These are phyloP conservation scores for Chaetomium tenue DNA, from an alignment of 495 filamentous ascomycete species.

Conservation along the genomic window DNA sequence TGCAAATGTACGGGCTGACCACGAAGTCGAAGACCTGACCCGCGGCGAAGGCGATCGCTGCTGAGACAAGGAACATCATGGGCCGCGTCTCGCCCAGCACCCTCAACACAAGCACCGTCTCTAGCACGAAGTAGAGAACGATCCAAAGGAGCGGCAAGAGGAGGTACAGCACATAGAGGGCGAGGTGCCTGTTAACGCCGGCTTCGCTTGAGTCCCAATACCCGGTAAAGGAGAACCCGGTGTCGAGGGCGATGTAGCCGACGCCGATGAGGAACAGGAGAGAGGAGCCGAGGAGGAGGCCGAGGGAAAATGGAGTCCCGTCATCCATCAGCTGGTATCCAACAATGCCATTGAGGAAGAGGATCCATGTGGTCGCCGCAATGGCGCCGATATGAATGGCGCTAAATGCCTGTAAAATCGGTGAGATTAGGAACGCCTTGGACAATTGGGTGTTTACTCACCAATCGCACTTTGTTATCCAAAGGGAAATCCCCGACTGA, in stretches of 20 bases:
- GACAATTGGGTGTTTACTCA: constrained; percentile 40
- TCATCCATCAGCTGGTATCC: constrained; percentile 94
- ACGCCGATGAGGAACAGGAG: constrained; percentile 78
- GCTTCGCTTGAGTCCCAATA: constrained; percentile 62
- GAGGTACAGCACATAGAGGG: constrained; percentile 91
- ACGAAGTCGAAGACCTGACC: constrained; percentile 96
- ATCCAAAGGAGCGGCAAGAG: constrained; percentile 87
- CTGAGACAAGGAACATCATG: constrained; percentile 76
- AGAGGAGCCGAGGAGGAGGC: constrained; percentile 68
- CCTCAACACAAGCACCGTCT: constrained; percentile 75
- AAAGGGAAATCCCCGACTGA: constrained; percentile 87
- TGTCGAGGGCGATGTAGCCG: constrained; percentile 94
- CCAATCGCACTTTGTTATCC: constrained; percentile 60
- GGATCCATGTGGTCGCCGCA: constrained; percentile 81
- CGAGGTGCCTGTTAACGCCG: constrained; percentile 67
- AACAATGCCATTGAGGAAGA: constrained; percentile 88
- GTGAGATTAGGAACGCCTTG: constrained; percentile 15
- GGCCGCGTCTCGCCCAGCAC: constrained; percentile 83
- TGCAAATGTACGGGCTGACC: constrained; percentile 84
- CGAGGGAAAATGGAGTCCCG: constrained; percentile 79
- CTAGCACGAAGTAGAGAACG: constrained; percentile 76
- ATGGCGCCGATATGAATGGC: constrained; percentile 92
- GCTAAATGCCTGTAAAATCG: constrained; percentile 67
- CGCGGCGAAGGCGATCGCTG: constrained; percentile 79
- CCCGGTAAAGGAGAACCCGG: constrained; percentile 79